Base-by-base conservation (phyloP, 768 basidiomycete species). In the Dentipellis sp. region DNA sequence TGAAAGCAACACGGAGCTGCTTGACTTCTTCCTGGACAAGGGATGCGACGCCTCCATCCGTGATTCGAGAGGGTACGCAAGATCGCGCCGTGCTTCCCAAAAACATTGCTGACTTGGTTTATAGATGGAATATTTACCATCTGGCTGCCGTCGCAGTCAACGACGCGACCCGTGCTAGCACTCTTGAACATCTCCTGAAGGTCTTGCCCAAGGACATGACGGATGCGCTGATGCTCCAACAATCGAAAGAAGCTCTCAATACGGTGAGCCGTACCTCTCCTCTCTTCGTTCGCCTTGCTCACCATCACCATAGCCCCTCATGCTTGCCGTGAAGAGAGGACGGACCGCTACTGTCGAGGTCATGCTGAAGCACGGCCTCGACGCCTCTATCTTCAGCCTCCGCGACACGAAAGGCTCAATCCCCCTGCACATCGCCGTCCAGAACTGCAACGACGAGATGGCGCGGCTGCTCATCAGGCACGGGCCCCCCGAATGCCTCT, bases 61-160 rank as follows among this genome's bases (percentile, higher is more conserved):
- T 4, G 78, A 81, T 59, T 55, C 65, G 17, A 67, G 68, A 61
- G 76, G 78, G 81, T 82, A 66, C 50, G 73, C 66, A 3, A 29
- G 29, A 3, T 6, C 6, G 29, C 36, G 0, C 12, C 17, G 46
- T 22, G n/a, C 29, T 16, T 29, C 7, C 17, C 17, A 17, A 40
- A 1, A 34, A 38, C 10, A 45, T 54, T 51, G 1, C 52, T n/a
- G 50, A 14, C 12, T 16, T 36, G 40, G 23, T 50, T 48, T 22
- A 56, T 29, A 85, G 82, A 5, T 79, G 72, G 72, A 85, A 85
- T 61, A 74, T 83, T 19, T 78, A 75, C 57, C 83, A 85, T 64
- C 66, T 74, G 14, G 63, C 78, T 36, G 76, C 74, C 61, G 39
- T 61, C 0, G 50, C 54, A 0, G 67, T 67, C 42, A 48, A 69